Evolutionary conservation across 768 basidiomycete species (phyloP), one percentile per base, ranked within the genome.

Genomic region (Boletus speciosus): DNA sequence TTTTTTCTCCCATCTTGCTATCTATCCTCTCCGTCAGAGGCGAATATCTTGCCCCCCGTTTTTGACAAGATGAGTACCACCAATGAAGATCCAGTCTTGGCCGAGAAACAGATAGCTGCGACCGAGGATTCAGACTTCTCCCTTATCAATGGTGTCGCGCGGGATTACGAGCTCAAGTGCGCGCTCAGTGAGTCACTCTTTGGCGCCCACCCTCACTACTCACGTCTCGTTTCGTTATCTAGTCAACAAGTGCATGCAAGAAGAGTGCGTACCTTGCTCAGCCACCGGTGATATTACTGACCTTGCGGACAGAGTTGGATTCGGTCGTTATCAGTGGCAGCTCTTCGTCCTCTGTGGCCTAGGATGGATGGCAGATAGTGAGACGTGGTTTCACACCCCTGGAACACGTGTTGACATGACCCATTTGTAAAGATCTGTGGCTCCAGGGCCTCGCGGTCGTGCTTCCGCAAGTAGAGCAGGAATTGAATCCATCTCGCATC

Each of bases 351-450:
- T 81, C 15, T 70, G 75, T 47, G 79, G 78, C 50, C 61, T 80
- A 6, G 78, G 79, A 51, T 80, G 79, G 78, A 57, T 76, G 42
- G 77, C 76, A 48, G 79, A 79, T 59, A 78, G 79, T 81, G 39
- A 57, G 75, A 37, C 19, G 36, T 37, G 25, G 35, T 29, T 44
- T 47, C 37, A 37, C 40, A 21, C 23, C 49, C 51, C 57, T 70
- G 75, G 40, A 41, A 51, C 60, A 59, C 54, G 51, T 64, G 62
- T 6, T 59, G 27, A 58, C 14, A 16, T 42, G 47, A 46, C 6
- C n/a, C 15, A 6, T 34, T 2, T 15, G 14, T 7, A 35, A 38
- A 68, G 66, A 68, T 19, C 11, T 68, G 52, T 79, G 77, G 77
- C 67, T 80, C 6, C 78, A 79, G 58, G 78, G 76, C 2, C 71